Conservation (phyloP, 345 rosid genomes). For the Odontarrhena argentea region DNA sequence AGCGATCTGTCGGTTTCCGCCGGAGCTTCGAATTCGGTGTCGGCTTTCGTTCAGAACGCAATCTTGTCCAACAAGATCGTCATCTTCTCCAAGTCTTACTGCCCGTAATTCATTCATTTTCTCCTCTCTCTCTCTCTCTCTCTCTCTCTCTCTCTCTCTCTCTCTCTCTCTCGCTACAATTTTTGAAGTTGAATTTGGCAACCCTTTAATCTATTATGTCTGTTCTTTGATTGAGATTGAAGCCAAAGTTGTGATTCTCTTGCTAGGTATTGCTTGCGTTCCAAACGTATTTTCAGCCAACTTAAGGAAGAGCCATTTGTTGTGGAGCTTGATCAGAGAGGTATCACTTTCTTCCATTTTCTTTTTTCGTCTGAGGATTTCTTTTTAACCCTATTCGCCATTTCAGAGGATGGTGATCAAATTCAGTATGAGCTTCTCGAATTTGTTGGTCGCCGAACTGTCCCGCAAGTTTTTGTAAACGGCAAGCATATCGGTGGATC, state of each 20-base stretch:
- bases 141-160: too few species aligned
- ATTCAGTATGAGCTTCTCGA: slow-evolving; percentile 36
- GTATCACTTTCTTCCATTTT: slow-evolving; percentile 15
- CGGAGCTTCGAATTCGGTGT: slow-evolving; percentile 61
- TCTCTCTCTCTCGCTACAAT: background rate
- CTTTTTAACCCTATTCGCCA: background rate
- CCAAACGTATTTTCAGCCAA: slow-evolving; percentile 57
- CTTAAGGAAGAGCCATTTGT: slow-evolving; percentile 55
- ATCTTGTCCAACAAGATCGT: slow-evolving; percentile 86
- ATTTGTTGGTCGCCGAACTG: slow-evolving; percentile 73
- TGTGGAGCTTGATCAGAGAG: slow-evolving; percentile 62
- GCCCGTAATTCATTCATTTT: slow-evolving; percentile 60
- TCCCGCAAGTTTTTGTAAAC: slow-evolving; percentile 86
- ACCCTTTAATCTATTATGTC: too few species aligned
- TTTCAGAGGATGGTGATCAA: slow-evolving; percentile 57
- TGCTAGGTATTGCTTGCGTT: slow-evolving; percentile 63
- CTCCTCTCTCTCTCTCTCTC: background rate
- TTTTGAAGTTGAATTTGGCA: background rate
- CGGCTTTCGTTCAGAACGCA: slow-evolving; percentile 79
- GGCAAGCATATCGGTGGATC: slow-evolving; percentile 93
- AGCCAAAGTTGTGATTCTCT: background rate
- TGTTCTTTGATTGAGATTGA: too few species aligned
- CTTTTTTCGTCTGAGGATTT: background rate
- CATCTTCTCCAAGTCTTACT: slow-evolving; percentile 93
- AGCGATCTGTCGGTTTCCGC: slow-evolving; percentile 33